phyloP scores from a whole-genome alignment of 805 yeast genomes.

The Peterozyma xylosa region DNA sequence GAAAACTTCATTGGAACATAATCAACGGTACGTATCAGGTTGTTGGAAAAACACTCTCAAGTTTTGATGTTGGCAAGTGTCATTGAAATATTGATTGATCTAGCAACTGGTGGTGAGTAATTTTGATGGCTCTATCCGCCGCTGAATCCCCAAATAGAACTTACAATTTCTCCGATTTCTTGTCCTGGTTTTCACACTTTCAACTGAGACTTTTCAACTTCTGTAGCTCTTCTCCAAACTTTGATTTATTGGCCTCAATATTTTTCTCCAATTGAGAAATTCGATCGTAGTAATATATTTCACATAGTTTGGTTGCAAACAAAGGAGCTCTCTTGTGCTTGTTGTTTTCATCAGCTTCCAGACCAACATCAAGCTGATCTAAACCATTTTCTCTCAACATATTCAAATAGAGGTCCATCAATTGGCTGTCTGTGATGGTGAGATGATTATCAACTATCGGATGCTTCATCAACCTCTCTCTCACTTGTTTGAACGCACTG shows the following conservation, averaged over 20 bases:
- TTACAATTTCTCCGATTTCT: too few species aligned
- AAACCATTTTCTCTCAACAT: constrained; percentile 12
- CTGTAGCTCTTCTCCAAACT: constrained; percentile 10
- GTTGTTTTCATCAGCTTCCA: constrained; percentile 4
- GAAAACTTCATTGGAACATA: too few species aligned
- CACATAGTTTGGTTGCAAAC: constrained; percentile 15
- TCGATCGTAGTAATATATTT: constrained; percentile 14
- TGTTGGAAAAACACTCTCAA: too few species aligned
- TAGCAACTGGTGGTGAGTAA: too few species aligned
- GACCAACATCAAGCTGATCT: constrained; percentile 5
- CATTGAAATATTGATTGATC: too few species aligned
- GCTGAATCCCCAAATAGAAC: too few species aligned
- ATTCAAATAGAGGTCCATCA: constrained; percentile 13
- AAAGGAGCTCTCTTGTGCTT: constrained; percentile 12
- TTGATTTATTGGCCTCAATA: constrained; percentile 9
- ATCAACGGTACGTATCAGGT: too few species aligned
- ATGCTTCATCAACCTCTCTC: constrained; percentile 14
- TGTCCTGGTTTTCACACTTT: too few species aligned
- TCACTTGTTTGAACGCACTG: constrained; percentile 9
- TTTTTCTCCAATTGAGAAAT: constrained; percentile 14
- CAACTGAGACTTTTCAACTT: background rate
- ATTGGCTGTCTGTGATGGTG: constrained; percentile 10
- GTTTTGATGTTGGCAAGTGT: too few species aligned
- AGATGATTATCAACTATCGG: constrained; percentile 15
- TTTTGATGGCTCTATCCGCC: too few species aligned